A percentile compares a stretch with the other conserved stretches of the same genome.
Conservation (phyloP, 345 rosid species). For the Pistacia vera region DNA sequence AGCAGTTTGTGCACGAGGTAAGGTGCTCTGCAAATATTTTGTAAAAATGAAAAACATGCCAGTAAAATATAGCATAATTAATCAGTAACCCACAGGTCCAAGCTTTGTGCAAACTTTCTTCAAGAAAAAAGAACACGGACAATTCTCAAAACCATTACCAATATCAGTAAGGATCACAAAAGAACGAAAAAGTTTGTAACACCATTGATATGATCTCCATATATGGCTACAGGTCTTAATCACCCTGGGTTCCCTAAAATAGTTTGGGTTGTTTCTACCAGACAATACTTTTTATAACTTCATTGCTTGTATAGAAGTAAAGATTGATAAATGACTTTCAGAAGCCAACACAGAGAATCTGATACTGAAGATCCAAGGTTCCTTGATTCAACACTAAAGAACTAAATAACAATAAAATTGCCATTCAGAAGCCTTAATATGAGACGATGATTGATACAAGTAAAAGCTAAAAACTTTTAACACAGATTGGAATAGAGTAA, state of each 20-base stretch:
- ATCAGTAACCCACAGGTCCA: not conserved
- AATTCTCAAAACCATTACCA: not conserved
- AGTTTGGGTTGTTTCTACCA: not conserved
- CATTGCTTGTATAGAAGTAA: not conserved
- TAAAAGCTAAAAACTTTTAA: not conserved
- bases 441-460: not conserved
- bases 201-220: not conserved
- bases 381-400: not conserved
- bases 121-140: not conserved
- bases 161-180: not conserved
- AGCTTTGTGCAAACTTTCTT: conserved; percentile 5
- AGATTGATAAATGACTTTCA: not conserved
- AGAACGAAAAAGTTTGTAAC: not conserved
- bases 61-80: conserved; percentile 6
- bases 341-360: not conserved
- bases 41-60: conserved; percentile 11
- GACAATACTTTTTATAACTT: too few relatives aligned
- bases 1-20: conserved; percentile 44
- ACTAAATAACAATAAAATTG: too few relatives aligned
- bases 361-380: not conserved
- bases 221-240: not conserved
- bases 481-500: not conserved
- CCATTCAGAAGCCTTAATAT: too few relatives aligned
- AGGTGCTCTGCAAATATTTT: conserved; percentile 55
- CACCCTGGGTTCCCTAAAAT: not conserved